Conservation (phyloP, 805 yeast genomes). For the Wickerhamomyces xylosicus region DNA sequence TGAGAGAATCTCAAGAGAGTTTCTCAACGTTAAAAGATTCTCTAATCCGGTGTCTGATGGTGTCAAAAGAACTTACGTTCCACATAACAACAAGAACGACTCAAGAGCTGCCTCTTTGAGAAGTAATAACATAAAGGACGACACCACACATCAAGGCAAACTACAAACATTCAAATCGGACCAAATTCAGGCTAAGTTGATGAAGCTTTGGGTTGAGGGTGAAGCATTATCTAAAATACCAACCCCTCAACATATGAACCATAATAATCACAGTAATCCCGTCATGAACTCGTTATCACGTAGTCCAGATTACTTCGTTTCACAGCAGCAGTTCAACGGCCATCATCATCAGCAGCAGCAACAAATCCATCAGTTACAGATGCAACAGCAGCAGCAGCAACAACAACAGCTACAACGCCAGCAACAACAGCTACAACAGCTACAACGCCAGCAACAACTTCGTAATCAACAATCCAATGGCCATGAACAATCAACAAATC, state of each 20-base stretch:
- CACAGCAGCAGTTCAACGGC: slow-evolving; percentile 2
- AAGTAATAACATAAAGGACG: background rate
- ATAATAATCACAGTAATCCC: too few species aligned
- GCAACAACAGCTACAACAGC: slow-evolving; percentile 9
- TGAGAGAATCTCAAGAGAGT: slow-evolving; percentile 70
- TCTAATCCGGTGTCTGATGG: slow-evolving; percentile 62
- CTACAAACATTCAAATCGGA: slow-evolving; percentile 8
- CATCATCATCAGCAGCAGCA: slow-evolving; percentile 4
- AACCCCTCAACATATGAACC: slow-evolving; percentile 1
- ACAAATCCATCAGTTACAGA: background rate
- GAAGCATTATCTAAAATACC: slow-evolving; percentile 7
- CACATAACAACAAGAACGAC: background rate
- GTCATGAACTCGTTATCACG: too few species aligned
- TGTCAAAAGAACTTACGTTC: slow-evolving; percentile 35
- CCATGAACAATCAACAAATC: slow-evolving; percentile 1
- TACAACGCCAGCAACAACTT: slow-evolving; percentile 10
- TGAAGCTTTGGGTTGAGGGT: slow-evolving; percentile 17
- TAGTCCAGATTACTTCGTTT: background rate
- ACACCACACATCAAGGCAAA: background rate
- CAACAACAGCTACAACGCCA: slow-evolving; percentile 6
- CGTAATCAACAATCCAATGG: slow-evolving; percentile 6
- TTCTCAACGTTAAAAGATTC: slow-evolving; percentile 56
- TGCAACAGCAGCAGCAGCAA: slow-evolving; percentile 5
- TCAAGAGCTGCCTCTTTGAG: background rate
- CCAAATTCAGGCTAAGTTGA: slow-evolving; percentile 11